Evolutionary conservation across 139 green algal genomes (phyloP).

Genomic region (Picochlorum sp.): DNA sequence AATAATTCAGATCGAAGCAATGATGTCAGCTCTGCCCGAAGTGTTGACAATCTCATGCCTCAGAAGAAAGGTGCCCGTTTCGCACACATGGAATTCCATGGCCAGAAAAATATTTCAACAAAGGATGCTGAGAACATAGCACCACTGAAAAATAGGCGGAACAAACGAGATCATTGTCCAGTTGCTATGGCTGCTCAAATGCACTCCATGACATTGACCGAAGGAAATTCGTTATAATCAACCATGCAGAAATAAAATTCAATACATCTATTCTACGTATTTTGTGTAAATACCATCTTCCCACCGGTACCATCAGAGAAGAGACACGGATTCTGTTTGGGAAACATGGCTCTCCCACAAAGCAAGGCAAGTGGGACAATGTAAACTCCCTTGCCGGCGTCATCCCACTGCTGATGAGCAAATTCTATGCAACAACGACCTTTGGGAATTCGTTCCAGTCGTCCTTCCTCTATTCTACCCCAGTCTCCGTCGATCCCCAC

Average conservation of each 20-base stretch:
- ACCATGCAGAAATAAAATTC: background rate
- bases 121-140: background rate
- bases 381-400: too few species aligned
- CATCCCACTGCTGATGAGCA: too few species aligned
- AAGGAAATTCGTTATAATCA: background rate
- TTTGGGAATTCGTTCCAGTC: constrained; percentile 40
- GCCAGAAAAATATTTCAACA: background rate
- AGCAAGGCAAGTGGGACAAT: too few species aligned
- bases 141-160: background rate
- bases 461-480: constrained; percentile 22
- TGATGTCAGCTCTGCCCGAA: constrained; percentile 4
- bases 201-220: constrained; percentile 8
- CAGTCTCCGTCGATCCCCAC: constrained; percentile 72
- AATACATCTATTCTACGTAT: too few species aligned
- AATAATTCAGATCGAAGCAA: background rate
- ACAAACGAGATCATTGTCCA: constrained; percentile 2
- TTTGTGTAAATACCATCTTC: too few species aligned
- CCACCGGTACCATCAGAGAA: too few species aligned
- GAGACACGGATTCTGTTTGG: too few species aligned
- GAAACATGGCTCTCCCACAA: too few species aligned
- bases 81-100: background rate
- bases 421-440: background rate
- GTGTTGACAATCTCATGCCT: constrained; percentile 7
- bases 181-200: constrained; percentile 1
- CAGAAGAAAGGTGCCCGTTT: constrained; percentile 6